Evolutionary conservation across 2,329 filamentous ascomycete genomes (phyloP), one percentile per base, ranked within the genome.

Genomic region (Nakataea oryzae): DNA sequence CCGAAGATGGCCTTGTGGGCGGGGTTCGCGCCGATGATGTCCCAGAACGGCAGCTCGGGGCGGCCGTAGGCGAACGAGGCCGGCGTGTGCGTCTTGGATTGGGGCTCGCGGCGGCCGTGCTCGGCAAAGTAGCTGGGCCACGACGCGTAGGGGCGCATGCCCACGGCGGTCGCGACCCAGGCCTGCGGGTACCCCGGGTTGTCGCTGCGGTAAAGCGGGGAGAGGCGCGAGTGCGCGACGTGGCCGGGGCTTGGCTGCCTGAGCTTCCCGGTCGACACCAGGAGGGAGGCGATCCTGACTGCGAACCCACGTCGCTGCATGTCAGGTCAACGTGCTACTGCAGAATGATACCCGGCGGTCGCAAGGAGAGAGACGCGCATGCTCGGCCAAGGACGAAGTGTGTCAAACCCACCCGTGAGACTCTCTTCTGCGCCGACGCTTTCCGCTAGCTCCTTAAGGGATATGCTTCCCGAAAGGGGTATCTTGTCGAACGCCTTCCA

Each of bases 61-160:
- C 70, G 62, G 32, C 70, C 72, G 11, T 62, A 26, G 17, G 70
- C 65, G 32, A 71, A 75, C 24, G 71, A 69, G 17, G 66, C 63
- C 5, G 71, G 62, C 0, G 69, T 72, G 24, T 72, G 65, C 28
- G 63, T 63, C 9, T 66, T 66, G 6, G 65, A 66, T 7, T 61
- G 61, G 0, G 74, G 74, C 59, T 75, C 71, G 26, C 65, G 64
- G 30, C 67, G 67, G 47, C 72, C 73, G 61, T 70, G 71, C 17
- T 67, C 58, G 12, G 67, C 65, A 55, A 75, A 75, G 63, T 73
- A 76, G 55, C 63, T 63, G 13, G 67, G 65, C 68, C 68, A 69
- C 58, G 63, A 63, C 13, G 67, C 62, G 58, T 63, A 69, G 5
- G 67, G 64, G n/a, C 65, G 65, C 64, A 70, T 64, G 56, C 66